Evolutionary conservation across 1,139 yeast genomes (phyloP), one percentile per base, ranked within the genome.

Genomic region (Taphrina populina): DNA sequence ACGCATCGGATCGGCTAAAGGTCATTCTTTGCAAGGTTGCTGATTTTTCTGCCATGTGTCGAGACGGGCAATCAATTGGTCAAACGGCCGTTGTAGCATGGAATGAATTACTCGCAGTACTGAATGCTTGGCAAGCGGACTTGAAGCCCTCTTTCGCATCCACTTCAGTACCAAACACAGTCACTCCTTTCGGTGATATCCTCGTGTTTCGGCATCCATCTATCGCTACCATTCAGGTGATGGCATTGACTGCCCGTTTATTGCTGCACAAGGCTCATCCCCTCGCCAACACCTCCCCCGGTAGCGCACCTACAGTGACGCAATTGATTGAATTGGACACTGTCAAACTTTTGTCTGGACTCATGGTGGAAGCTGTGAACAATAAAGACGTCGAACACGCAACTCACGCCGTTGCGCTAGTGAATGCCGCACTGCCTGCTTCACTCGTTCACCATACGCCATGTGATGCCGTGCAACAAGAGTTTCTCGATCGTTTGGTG

Each of bases 221-320:
- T 19, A 52, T 52, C 39, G 56, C 56, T 19, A 26, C 56, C 15
- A 11, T 43, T 17, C 47, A 41, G 19, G 34, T 41, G 10, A 10
- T 52, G 36, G 24, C 45, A 27, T 29, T 41, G 10, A 36, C 56
- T 5, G 37, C 47, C n/a, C 24, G 34, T 27, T 11, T 41, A 34
- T 34, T 23, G 30, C 29, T 52, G 24, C 56, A 43, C 36, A 41
- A 49, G 7, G 19, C 46, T 30, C 56, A 41, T n/a, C 56, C 56
- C 8, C 19, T 8, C 15, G 20, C 26, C 2, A 35, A 49, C 20
- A 35, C 29, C 29, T 27, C 35, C 17, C 56, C 49, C 3, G 56
- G 41, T 5, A 44, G 35, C 10, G 49, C 49, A 8, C 32, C 30
- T 4, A 30, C 46, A 17, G 20, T 30, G 11, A 52, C 56, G 19